Conservation (phyloP, 2,329 filamentous ascomycete genomes). For the Cadophora malorum region DNA sequence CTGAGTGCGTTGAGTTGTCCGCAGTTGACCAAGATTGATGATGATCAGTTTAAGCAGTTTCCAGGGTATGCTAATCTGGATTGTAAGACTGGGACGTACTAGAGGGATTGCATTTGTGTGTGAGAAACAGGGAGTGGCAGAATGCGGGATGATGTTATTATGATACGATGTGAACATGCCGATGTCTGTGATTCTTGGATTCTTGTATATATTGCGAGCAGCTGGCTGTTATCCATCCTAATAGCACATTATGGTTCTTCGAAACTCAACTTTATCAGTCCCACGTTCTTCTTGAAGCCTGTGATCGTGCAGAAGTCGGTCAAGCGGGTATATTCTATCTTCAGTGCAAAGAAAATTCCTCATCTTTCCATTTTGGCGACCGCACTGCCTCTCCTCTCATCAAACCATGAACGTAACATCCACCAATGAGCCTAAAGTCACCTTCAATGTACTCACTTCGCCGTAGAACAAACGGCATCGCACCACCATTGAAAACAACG, state of each 20-base stretch:
- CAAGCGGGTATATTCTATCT: not conserved
- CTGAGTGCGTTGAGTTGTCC: slow-evolving; percentile 8
- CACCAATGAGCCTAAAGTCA: not conserved
- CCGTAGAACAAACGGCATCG: not conserved
- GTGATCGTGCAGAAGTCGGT: too few relatives aligned
- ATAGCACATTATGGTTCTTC: not conserved
- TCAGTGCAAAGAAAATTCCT: not conserved
- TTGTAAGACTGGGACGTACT: slow-evolving; percentile 6
- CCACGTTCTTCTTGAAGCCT: not conserved
- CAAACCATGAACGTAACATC: not conserved
- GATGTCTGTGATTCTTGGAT: not conserved
- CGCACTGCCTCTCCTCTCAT: not conserved
- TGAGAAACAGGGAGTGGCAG: not conserved
- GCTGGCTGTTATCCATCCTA: not conserved
- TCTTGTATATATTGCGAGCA: not conserved
- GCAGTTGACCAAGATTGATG: slow-evolving; percentile 18
- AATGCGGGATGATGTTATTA: not conserved
- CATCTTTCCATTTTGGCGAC: not conserved
- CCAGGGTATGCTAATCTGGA: slow-evolving; percentile 9
- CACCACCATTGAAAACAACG: not conserved
- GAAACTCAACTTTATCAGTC: not conserved
- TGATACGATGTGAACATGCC: not conserved
- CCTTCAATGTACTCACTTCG: not conserved
- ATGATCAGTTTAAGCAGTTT: slow-evolving; percentile 15
- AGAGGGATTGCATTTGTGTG: not conserved